Evolutionary conservation across 1,284 basidiomycete species (phyloP), one percentile per base, ranked within the genome.

Genomic region (Xerocomus nothofagi): DNA sequence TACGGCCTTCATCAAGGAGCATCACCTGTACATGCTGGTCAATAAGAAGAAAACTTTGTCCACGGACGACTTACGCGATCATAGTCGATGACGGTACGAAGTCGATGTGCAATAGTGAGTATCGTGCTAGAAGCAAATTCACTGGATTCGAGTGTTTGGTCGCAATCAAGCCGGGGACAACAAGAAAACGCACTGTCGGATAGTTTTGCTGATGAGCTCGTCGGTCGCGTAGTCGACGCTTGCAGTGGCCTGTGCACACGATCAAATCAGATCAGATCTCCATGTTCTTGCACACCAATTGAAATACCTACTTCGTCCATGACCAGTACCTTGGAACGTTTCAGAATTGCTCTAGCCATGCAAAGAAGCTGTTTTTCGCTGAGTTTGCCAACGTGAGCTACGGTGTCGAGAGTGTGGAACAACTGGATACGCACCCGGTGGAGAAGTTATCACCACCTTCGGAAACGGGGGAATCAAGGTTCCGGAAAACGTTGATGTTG

Each of bases 361-460:
- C 80, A 83, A 14, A 86, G 69, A 5, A 86, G 66, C 59, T 85
- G 84, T 56, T 83, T 81, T 62, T 86, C 79, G 14, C 73, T 75
- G 29, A 3, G 20, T 20, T 30, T 26, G 4, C 31, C 18, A 12
- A 41, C 32, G 27, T 61, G 33, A 57, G 39, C 18, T 4, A 44
- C 14, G 14, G n/a, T 3, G 12, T 29, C 6, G 6, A 12, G 6
- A 23, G 4, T 39, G n/a, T 2, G 9, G 6, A n/a, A 23, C 14
- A 2, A 21, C 15, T 4, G 23, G 27, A 39, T 4, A 43, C 77
- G 38, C 58, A 87, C 86, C 93, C 93, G 6, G 88, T 88, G 0
- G 88, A 93, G 66, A 96, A 95, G 70, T 96, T 97, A 38, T 95
- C 93, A n/a, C 93, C 93, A 2, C 87, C 87, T 69, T 92, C 91